Evolutionary conservation across 2,329 filamentous ascomycete genomes (phyloP).

Genomic region (Bipolaris sorokiniana): DNA sequence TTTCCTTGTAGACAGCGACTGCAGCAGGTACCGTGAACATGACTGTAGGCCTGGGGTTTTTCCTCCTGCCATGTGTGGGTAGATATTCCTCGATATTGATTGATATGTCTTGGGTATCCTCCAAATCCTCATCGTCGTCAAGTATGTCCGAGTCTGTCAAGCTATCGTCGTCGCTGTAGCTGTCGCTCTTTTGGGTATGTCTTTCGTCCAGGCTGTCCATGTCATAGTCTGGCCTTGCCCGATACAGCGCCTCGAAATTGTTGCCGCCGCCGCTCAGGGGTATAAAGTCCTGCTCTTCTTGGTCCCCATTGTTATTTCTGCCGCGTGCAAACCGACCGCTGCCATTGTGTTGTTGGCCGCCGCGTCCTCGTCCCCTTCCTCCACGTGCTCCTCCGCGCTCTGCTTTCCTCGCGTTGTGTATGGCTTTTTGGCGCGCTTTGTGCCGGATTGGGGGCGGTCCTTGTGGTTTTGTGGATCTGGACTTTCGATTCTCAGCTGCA

Average conservation of each 20-base stretch:
- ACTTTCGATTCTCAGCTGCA: conserved; percentile 27
- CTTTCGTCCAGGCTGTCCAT: conserved; percentile 23
- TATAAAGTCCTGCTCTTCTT: conserved; percentile 20
- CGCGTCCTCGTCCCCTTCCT: conserved; percentile 4
- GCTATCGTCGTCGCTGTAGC: background rate
- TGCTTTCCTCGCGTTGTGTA: conserved; percentile 23
- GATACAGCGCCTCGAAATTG: conserved; percentile 25
- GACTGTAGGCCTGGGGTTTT: conserved; percentile 15
- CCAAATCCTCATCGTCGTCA: conserved; percentile 20
- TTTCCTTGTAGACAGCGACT: conserved; percentile 22
- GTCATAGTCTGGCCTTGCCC: conserved; percentile 18
- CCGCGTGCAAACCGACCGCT: conserved; percentile 15
- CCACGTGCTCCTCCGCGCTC: conserved; percentile 6
- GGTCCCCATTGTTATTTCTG: conserved; percentile 6
- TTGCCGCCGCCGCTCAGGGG: conserved; percentile 23
- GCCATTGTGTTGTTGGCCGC: conserved; percentile 6
- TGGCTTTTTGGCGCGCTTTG: conserved; percentile 29
- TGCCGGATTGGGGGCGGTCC: conserved; percentile 25
- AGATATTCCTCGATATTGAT: conserved; percentile 30
- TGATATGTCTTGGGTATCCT: conserved; percentile 27
- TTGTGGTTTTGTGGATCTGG: conserved; percentile 18
- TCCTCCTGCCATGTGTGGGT: conserved; percentile 2
- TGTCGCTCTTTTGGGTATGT: conserved; percentile 15
- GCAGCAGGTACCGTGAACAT: conserved; percentile 32
- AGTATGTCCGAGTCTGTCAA: conserved; percentile 7